Conservation (phyloP, 495 filamentous ascomycete genomes). For the Daldinia concentrica region DNA sequence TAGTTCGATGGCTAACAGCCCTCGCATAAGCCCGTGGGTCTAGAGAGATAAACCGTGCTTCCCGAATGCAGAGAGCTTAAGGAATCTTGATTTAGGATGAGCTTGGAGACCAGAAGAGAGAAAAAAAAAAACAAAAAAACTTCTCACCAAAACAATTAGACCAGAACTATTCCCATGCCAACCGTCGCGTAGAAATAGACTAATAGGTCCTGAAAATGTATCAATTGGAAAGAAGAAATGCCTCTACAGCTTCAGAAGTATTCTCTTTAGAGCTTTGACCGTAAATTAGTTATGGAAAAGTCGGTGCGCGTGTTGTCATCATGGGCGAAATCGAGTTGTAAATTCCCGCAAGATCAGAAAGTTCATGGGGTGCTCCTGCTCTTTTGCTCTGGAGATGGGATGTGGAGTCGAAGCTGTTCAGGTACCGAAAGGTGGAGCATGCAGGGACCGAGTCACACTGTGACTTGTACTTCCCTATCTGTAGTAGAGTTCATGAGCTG, state of each 20-base stretch:
- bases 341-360: slow-evolving; percentile 43
- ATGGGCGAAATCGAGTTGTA: slow-evolving; percentile 39
- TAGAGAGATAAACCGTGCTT: slow-evolving; percentile 33
- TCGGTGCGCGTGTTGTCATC: slow-evolving; percentile 35
- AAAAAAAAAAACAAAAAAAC: slow-evolving; percentile 29
- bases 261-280: slow-evolving; percentile 32
- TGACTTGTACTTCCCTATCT: slow-evolving; percentile 18
- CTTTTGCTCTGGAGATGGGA: slow-evolving; percentile 37
- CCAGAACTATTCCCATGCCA: slow-evolving; percentile 34
- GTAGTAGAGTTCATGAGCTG: not conserved
- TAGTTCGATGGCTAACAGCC: slow-evolving; percentile 36
- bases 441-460: slow-evolving; percentile 42
- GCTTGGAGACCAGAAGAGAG: slow-evolving; percentile 13
- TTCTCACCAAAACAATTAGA: slow-evolving; percentile 28
- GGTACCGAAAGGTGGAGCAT: slow-evolving; percentile 41
- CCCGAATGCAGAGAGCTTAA: slow-evolving; percentile 39
- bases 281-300: slow-evolving; percentile 21
- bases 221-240: slow-evolving; percentile 37
- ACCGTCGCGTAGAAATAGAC: slow-evolving; percentile 8
- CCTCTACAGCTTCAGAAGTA: slow-evolving; percentile 31
- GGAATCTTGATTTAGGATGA: slow-evolving; percentile 43
- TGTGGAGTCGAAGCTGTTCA: slow-evolving; percentile 42
- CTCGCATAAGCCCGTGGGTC: slow-evolving; percentile 40
- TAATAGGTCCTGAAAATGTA: slow-evolving; percentile 7
- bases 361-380: slow-evolving; percentile 35